These are phyloP conservation scores for Phtheirospermum japonicum DNA, from an alignment of 257 asterid species.

Conservation along the genomic window DNA sequence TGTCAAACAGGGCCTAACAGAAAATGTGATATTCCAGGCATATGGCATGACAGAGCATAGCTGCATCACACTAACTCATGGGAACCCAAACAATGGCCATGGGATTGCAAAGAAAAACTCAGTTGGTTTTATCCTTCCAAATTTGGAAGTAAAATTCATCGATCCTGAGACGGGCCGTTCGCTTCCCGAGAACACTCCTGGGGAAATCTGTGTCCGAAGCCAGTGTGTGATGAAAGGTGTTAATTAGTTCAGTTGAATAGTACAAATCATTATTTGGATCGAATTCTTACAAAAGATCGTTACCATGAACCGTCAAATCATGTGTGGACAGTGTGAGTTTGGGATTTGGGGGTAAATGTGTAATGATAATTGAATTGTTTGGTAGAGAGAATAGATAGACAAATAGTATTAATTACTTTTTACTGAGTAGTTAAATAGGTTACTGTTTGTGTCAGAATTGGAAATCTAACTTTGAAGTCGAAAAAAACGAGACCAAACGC, in stretches of 20 bases:
- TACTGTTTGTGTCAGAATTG: too few species aligned
- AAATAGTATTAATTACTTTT: too few species aligned
- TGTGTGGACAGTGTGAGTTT: too few species aligned
- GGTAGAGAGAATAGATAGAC: too few species aligned
- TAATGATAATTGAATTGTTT: too few species aligned
- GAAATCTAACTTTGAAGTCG: too few species aligned
- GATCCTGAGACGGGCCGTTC: slow-evolving; percentile 70
- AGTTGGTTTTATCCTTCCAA: slow-evolving; percentile 88
- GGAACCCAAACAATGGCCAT: slow-evolving; percentile 50
- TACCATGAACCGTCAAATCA: not conserved
- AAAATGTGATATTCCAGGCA: slow-evolving; percentile 42
- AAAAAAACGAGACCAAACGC: not conserved
- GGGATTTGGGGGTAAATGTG: too few species aligned
- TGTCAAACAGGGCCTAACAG: not conserved
- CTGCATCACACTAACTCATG: slow-evolving; percentile 83
- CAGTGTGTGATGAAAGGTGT: slow-evolving; percentile 90
- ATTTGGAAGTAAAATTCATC: slow-evolving; percentile 75
- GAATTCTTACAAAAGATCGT: too few species aligned
- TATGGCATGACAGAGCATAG: slow-evolving; percentile 98
- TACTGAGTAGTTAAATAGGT: too few species aligned
- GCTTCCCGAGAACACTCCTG: slow-evolving; percentile 63
- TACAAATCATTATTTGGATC: too few species aligned
- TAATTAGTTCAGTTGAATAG: too few species aligned
- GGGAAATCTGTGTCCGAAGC: slow-evolving; percentile 91
- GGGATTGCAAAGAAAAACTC: slow-evolving; percentile 71